A percentile compares a stretch with the other conserved stretches of the same genome.
These are phyloP conservation scores for Stemphylium beticola DNA, from an alignment of 2,329 filamentous ascomycete species.

Conservation along the genomic window DNA sequence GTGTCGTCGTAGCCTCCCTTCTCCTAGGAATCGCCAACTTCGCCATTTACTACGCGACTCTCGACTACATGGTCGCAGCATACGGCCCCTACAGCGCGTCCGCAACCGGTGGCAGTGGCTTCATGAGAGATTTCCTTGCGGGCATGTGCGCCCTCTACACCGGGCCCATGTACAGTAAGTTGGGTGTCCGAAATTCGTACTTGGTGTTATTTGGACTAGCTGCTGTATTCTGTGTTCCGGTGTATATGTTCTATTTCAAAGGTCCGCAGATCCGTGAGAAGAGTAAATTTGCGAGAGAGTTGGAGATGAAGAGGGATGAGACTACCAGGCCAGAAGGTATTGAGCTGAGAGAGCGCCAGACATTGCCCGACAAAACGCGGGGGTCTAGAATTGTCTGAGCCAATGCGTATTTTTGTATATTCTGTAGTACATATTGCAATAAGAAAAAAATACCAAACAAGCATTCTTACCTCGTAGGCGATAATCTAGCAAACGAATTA, in stretches of 20 bases:
- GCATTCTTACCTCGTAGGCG: too few species aligned
- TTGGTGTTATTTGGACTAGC: constrained; percentile 58
- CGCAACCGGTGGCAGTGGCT: constrained; percentile 79
- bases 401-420: too few species aligned
- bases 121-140: constrained; percentile 74
- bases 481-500: not conserved
- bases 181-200: constrained; percentile 29
- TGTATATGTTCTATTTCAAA: constrained; percentile 60
- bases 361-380: constrained; percentile 14
- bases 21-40: constrained; percentile 72
- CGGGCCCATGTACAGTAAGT: constrained; percentile 43
- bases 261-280: not conserved
- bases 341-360: not conserved
- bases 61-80: constrained; percentile 78
- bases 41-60: constrained; percentile 75
- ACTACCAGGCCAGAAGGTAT: not conserved
- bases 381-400: not conserved
- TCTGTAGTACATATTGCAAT: too few species aligned
- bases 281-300: not conserved
- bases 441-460: too few species aligned
- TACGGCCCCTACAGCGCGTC: constrained; percentile 73
- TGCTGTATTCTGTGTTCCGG: constrained; percentile 57
- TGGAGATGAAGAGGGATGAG: not conserved
- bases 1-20: constrained; percentile 52
- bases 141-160: constrained; percentile 68